phyloP scores from a whole-genome alignment of 2,329 filamentous ascomycete species.

The Colletotrichum sp. region DNA sequence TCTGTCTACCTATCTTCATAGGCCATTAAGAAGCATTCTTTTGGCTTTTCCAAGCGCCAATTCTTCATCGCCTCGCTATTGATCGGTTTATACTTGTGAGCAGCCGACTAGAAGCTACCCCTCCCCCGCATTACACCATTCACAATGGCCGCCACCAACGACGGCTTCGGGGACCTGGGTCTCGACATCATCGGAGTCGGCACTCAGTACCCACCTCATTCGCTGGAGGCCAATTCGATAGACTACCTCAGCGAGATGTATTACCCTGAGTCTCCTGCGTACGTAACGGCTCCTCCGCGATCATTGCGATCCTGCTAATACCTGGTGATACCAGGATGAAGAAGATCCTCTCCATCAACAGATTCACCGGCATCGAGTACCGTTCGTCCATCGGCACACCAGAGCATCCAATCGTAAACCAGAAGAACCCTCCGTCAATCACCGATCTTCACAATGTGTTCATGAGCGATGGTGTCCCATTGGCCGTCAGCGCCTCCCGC shows the following conservation, averaged over 20 bases:
- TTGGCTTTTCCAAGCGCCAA: not conserved
- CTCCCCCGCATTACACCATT: constrained; percentile 9
- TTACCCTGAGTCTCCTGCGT: constrained; percentile 66
- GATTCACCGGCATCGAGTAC: constrained; percentile 67
- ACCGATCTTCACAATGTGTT: constrained; percentile 60
- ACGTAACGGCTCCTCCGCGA: constrained; percentile 63
- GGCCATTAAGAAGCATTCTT: not conserved
- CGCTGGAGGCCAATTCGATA: constrained; percentile 54
- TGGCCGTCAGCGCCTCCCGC: constrained; percentile 59
- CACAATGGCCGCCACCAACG: constrained; percentile 45
- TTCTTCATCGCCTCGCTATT: not conserved
- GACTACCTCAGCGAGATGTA: constrained; percentile 59
- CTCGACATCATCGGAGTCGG: constrained; percentile 67
- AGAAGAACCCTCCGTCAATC: constrained; percentile 57
- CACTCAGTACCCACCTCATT: constrained; percentile 64
- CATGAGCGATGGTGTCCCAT: constrained; percentile 60
- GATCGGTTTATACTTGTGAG: not conserved
- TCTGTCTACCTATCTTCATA: not conserved
- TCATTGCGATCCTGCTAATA: not conserved
- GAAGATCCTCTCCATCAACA: constrained; percentile 68
- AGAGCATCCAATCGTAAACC: constrained; percentile 67
- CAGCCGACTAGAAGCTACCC: not conserved
- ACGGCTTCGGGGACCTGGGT: constrained; percentile 54
- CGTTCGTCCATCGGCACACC: constrained; percentile 67
- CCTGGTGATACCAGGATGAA: constrained; percentile 54